These are phyloP conservation scores for Umbilicus rupestris DNA, from an alignment of 164 flowering plant species.

Conservation along the genomic window DNA sequence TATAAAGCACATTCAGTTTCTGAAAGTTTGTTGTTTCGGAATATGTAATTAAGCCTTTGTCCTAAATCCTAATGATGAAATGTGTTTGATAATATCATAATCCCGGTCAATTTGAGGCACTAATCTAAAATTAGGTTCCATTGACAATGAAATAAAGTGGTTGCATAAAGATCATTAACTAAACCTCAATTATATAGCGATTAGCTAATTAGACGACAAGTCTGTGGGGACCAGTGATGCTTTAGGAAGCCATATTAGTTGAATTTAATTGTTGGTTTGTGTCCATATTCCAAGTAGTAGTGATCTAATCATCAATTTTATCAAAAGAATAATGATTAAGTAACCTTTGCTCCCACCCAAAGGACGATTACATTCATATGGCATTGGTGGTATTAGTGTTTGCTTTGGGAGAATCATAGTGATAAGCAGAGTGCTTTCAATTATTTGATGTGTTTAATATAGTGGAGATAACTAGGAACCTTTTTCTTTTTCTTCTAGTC, in stretches of 20 bases:
- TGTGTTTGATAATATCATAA: not conserved
- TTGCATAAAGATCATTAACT: too few species aligned
- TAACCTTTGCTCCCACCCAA: not conserved
- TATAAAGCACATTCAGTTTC: not conserved
- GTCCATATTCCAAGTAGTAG: not conserved
- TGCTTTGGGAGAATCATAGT: slow-evolving; percentile 1
- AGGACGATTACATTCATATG: not conserved
- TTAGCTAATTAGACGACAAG: not conserved
- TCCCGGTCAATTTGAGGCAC: not conserved
- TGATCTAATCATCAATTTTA: not conserved
- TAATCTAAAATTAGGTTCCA: slow-evolving; percentile 4
- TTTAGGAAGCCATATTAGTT: not conserved
- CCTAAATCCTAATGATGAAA: not conserved
- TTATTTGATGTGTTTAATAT: not conserved
- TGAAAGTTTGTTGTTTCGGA: not conserved
- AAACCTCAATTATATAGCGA: not conserved
- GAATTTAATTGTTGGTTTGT: slow-evolving; percentile 4
- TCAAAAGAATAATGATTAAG: not conserved
- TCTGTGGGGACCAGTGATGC: not conserved
- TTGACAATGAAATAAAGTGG: not conserved
- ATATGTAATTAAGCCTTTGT: not conserved
- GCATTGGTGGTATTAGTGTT: not conserved
- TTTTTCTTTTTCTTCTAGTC: not conserved
- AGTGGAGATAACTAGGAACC: too few species aligned
- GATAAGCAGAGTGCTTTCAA: not conserved